phyloP scores from a whole-genome alignment of 805 yeast species.

The Lachancea nothofagi region DNA sequence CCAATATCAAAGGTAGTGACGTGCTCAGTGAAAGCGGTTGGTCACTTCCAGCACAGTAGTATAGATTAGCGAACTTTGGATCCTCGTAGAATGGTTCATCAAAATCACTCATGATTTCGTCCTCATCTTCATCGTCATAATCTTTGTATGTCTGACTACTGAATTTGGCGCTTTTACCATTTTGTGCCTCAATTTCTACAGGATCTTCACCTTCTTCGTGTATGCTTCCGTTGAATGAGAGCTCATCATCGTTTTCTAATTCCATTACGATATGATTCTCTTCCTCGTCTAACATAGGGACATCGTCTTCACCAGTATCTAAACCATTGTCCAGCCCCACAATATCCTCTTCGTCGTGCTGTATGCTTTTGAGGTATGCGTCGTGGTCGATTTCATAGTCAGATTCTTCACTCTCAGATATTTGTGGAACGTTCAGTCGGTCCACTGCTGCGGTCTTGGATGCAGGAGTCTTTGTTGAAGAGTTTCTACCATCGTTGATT shows the following conservation, averaged over 20 bases:
- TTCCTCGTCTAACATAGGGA: slow-evolving; percentile 30
- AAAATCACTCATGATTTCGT: slow-evolving; percentile 32
- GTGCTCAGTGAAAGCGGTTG: slow-evolving; percentile 32
- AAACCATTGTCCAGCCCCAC: slow-evolving; percentile 31
- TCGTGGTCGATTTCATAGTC: slow-evolving; percentile 33
- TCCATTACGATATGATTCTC: slow-evolving; percentile 30
- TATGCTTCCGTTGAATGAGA: slow-evolving; percentile 32
- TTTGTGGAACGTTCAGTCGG: slow-evolving; percentile 26
- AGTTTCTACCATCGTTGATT: slow-evolving; percentile 5
- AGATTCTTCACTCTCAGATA: slow-evolving; percentile 33
- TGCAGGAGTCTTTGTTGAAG: slow-evolving; percentile 1
- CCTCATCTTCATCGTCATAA: slow-evolving; percentile 30
- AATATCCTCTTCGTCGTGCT: slow-evolving; percentile 30
- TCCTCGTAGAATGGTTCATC: slow-evolving; percentile 40
- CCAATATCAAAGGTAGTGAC: slow-evolving; percentile 29
- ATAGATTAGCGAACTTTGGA: slow-evolving; percentile 32
- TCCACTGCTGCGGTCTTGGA: slow-evolving; percentile 16
- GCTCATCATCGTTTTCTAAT: slow-evolving; percentile 28
- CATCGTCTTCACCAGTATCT: slow-evolving; percentile 32
- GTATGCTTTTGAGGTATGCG: slow-evolving; percentile 28
- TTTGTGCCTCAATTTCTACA: slow-evolving; percentile 17
- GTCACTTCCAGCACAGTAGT: slow-evolving; percentile 31
- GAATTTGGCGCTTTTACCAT: slow-evolving; percentile 14
- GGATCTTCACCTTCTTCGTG: slow-evolving; percentile 32
- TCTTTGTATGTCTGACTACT: slow-evolving; percentile 5